Base-by-base conservation (phyloP, 441 rosid species). In the Capsella rubella region DNA sequence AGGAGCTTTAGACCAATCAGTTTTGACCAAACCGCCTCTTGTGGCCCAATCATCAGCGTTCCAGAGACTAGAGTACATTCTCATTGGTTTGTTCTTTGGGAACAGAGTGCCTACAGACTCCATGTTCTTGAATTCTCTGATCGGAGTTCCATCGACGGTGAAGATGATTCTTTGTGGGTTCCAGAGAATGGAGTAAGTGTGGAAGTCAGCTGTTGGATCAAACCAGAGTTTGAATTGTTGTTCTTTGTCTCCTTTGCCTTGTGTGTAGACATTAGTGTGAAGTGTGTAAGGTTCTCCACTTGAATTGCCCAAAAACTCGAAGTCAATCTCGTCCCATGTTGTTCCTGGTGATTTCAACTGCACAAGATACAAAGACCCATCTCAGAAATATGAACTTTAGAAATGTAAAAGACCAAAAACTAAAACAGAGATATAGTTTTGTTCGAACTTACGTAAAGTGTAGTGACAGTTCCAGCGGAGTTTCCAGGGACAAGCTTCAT, bases 161-260 rank as follows among this genome's bases (percentile, higher is more conserved):
- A 78, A 81, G 75, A 90, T 82, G 69, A 89, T 80, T 58, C 71
- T 50, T 12, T 82, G 77, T 39, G 95, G 90, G 74, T 90, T 90
- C 95, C 95, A 88, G 4, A 84, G 78, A 49, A 90, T 84, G 12
- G 91, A 82, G 52, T 90, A 88, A 21, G 87, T 84, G 80, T 90
- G 95, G 64, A 82, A 90, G 68, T 81, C 87, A 54, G 90, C 84
- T 14, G 89, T 81, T 1, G 93, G 91, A 34, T 87, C 93, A 52
- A 90, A 90, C 93, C 96, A 87, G 62, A 84, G 93, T 69, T 84
- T 68, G 76, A 88, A 90, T n/a, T 90, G 95, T 71, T 86, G 93
- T 47, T 90, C 93, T 79, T 82, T 84, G 81, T 84, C 82, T 21
- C 95, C 95, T 56, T 84, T 85, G 18, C 89, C 95, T 77, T 82